phyloP scores from a whole-genome alignment of 371 early-diverging fungal species.

The Coemansia sp. region DNA sequence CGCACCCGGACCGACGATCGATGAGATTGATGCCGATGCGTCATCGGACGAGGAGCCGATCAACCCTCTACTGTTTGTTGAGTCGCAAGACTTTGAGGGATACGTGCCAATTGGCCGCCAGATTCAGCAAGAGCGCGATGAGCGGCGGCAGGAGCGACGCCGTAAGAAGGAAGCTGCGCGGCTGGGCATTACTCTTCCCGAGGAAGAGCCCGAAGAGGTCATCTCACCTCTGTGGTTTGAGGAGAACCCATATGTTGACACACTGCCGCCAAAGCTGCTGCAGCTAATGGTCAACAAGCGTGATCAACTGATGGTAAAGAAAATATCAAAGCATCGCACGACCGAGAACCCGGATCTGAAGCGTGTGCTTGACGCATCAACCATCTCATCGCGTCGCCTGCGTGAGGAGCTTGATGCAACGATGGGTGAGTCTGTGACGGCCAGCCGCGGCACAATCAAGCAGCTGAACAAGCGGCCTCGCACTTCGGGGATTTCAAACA shows the following conservation, averaged over 20 bases:
- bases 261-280: slow-evolving; percentile 24
- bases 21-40: slow-evolving; percentile 43
- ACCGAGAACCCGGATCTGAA: slow-evolving; percentile 38
- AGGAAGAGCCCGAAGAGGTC: not conserved
- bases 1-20: slow-evolving; percentile 21
- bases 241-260: slow-evolving; percentile 28
- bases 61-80: slow-evolving; percentile 20
- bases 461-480: slow-evolving; percentile 38
- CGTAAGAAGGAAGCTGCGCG: slow-evolving; percentile 30
- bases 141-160: slow-evolving; percentile 28
- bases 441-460: slow-evolving; percentile 36
- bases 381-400: slow-evolving; percentile 36
- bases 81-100: slow-evolving; percentile 48
- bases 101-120: slow-evolving; percentile 26
- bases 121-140: slow-evolving; percentile 39
- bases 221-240: slow-evolving; percentile 38
- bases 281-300: slow-evolving; percentile 34
- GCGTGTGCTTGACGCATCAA: slow-evolving; percentile 31
- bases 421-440: slow-evolving; percentile 1
- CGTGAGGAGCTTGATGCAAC: slow-evolving; percentile 33
- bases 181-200: slow-evolving; percentile 15
- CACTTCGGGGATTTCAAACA: slow-evolving; percentile 9
- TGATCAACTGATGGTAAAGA: slow-evolving; percentile 29
- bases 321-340: slow-evolving; percentile 6
- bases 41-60: slow-evolving; percentile 47